A percentile compares a stretch with the other conserved stretches of the same genome.
These are phyloP conservation scores for Penicillium turbatum DNA, from an alignment of 495 filamentous ascomycete genomes.

Conservation along the genomic window DNA sequence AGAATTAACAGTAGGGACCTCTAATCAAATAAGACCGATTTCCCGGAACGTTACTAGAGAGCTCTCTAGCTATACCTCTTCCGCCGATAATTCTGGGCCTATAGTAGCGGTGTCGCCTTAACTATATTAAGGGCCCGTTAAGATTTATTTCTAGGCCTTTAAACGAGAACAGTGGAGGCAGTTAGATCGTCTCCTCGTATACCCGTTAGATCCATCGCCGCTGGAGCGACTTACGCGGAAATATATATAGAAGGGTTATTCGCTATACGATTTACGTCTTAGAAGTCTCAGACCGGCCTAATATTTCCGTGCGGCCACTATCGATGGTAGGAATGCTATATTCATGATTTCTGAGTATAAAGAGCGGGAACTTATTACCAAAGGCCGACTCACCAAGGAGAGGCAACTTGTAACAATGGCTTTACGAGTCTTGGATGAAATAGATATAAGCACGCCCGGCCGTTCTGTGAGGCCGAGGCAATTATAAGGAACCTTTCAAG, in stretches of 20 bases:
- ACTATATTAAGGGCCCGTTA: background rate
- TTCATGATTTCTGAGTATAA: background rate
- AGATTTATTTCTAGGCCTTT: background rate
- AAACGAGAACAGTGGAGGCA: background rate
- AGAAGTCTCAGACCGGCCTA: background rate
- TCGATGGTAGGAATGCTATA: background rate
- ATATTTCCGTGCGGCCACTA: background rate
- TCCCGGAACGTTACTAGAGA: background rate
- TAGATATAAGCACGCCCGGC: background rate
- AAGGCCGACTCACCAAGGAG: conserved; percentile 5
- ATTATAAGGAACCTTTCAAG: background rate
- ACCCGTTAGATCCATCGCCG: background rate
- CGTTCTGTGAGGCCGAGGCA: background rate
- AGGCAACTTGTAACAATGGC: conserved; percentile 4
- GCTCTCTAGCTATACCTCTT: background rate
- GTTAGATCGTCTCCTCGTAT: background rate
- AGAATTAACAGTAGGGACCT: background rate
- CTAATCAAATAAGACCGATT: background rate
- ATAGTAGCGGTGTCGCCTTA: background rate
- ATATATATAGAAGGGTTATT: background rate
- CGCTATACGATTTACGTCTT: background rate
- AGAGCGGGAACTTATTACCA: background rate
- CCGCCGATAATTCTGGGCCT: background rate
- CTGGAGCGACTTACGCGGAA: background rate
- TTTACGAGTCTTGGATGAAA: conserved; percentile 5